phyloP scores from a whole-genome alignment of 202 grass and related monocot species.

The Dendrocalamus latiflorus region DNA sequence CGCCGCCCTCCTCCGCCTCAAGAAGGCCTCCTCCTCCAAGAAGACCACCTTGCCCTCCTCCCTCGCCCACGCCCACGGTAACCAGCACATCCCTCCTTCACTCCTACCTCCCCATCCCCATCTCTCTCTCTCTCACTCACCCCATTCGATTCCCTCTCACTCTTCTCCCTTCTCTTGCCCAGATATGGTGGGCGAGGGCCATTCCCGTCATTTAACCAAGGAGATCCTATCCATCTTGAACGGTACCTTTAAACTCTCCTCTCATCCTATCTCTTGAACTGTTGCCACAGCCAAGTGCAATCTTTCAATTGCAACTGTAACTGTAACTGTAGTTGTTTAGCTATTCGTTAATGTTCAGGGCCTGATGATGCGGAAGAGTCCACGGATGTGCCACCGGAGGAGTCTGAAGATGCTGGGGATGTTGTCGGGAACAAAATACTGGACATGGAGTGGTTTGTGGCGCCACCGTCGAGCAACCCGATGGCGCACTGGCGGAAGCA shows the following conservation, averaged over 20 bases:
- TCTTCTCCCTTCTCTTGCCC: too few species aligned
- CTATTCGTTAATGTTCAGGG: slow-evolving; percentile 15
- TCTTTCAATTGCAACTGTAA: not conserved
- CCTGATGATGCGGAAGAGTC: slow-evolving; percentile 2
- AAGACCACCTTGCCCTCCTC: too few species aligned
- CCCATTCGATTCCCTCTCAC: too few species aligned
- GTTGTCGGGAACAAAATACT: slow-evolving; percentile 50
- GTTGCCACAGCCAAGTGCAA: not conserved
- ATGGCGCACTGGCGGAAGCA: slow-evolving; percentile 34
- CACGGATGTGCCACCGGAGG: not conserved
- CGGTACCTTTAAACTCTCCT: not conserved
- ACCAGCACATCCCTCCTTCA: too few species aligned
- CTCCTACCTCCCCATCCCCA: too few species aligned
- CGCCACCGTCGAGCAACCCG: not conserved
- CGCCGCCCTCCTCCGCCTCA: too few species aligned
- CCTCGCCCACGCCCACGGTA: too few species aligned
- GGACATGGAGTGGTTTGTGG: slow-evolving; percentile 60
- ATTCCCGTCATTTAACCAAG: too few species aligned
- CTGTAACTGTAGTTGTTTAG: not conserved
- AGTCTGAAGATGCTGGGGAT: slow-evolving; percentile 15
- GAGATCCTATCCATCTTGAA: too few species aligned
- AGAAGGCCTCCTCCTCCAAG: too few species aligned
- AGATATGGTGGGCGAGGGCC: too few species aligned
- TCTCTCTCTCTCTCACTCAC: too few species aligned
- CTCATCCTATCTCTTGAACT: not conserved